A percentile compares a stretch with the other conserved stretches of the same genome.
These are phyloP conservation scores for Manihot esculenta DNA, from an alignment of 441 rosid species.

Conservation along the genomic window DNA sequence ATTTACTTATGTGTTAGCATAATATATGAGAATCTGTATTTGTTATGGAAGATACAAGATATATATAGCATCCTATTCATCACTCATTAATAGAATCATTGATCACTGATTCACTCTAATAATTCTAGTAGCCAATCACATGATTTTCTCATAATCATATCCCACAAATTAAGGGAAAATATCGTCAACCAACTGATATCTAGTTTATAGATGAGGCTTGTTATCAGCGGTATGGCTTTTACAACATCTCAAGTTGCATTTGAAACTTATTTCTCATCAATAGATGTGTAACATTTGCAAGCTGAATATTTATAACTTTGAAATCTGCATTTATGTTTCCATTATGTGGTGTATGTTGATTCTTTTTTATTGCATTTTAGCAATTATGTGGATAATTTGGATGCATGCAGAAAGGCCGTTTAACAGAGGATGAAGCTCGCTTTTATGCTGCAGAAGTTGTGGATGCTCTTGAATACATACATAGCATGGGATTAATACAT, in stretches of 20 bases:
- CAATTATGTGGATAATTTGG: slow-evolving; percentile 19
- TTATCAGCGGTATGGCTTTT: neutral
- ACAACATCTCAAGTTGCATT: slow-evolving; percentile 2
- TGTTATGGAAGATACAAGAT: too few relatives aligned
- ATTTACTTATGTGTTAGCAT: too few relatives aligned
- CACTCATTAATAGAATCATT: too few relatives aligned
- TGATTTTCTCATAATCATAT: too few relatives aligned
- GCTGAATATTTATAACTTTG: neutral
- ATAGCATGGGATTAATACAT: slow-evolving; percentile 87
- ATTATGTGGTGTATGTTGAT: slow-evolving; percentile 1
- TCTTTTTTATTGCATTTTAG: slow-evolving; percentile 2
- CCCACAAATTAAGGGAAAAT: too few relatives aligned
- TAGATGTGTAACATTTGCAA: neutral
- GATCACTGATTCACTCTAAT: too few relatives aligned
- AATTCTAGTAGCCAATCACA: too few relatives aligned
- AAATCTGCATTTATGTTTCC: neutral
- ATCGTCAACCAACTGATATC: neutral
- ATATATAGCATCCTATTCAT: too few relatives aligned
- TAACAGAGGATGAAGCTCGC: slow-evolving; percentile 89
- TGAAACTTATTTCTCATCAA: neutral
- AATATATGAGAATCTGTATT: too few relatives aligned
- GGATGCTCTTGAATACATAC: slow-evolving; percentile 98
- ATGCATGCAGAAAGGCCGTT: slow-evolving; percentile 66
- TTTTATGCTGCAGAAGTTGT: slow-evolving; percentile 92
- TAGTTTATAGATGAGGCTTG: neutral